Evolutionary conservation across 805 yeast genomes (phyloP).

Genomic region (Saccharomyces eubayanus): DNA sequence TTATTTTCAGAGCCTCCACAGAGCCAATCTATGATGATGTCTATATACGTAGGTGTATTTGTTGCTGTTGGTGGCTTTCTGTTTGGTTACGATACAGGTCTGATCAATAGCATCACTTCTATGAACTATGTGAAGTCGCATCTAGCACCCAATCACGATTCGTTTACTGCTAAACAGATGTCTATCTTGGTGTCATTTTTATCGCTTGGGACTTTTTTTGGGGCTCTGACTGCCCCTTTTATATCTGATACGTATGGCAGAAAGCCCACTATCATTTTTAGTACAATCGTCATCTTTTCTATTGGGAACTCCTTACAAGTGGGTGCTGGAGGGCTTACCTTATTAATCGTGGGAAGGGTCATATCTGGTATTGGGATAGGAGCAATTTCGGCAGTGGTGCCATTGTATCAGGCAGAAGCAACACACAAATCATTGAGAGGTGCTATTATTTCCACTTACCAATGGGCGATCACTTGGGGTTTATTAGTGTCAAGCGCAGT

Average conservation of each 20-base stretch:
- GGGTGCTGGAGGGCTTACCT: slow-evolving; percentile 38
- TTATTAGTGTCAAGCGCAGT: slow-evolving; percentile 67
- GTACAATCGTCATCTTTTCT: slow-evolving; percentile 56
- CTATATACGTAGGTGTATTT: slow-evolving; percentile 64
- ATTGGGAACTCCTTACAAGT: slow-evolving; percentile 68
- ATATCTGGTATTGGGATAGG: slow-evolving; percentile 69
- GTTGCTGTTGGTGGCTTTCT: slow-evolving; percentile 90
- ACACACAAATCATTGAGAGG: slow-evolving; percentile 77
- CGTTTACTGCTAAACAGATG: slow-evolving; percentile 52
- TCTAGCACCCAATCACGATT: slow-evolving; percentile 41
- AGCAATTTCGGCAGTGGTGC: slow-evolving; percentile 72
- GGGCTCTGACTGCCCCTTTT: slow-evolving; percentile 51
- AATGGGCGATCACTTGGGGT: slow-evolving; percentile 91
- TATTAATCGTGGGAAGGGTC: slow-evolving; percentile 67
- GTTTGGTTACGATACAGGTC: slow-evolving; percentile 85
- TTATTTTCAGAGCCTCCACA: slow-evolving; percentile 28
- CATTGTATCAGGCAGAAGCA: slow-evolving; percentile 76
- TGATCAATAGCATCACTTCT: slow-evolving; percentile 69
- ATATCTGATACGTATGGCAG: slow-evolving; percentile 70
- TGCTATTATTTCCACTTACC: slow-evolving; percentile 70
- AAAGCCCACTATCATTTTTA: slow-evolving; percentile 51
- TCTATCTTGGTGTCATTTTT: slow-evolving; percentile 72
- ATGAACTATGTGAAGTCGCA: slow-evolving; percentile 57
- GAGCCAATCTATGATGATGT: slow-evolving; percentile 48
- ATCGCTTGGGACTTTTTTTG: slow-evolving; percentile 72